Base-by-base conservation (phyloP, 208 protist species). In the Acanthamoeba sp. region DNA sequence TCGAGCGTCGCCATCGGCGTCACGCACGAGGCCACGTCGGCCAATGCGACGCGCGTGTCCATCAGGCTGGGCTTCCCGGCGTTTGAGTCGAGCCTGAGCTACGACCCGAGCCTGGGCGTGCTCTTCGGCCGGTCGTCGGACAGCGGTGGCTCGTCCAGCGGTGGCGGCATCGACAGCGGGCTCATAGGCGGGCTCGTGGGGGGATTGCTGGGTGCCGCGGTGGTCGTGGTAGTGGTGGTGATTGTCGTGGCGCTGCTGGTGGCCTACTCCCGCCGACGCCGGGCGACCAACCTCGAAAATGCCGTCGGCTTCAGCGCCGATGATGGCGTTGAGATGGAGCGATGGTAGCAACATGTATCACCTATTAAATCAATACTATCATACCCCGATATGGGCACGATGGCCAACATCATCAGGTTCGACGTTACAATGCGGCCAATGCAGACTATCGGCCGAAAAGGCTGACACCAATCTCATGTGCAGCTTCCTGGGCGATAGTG, bases 171-270 rank as follows among this genome's bases (percentile, higher is more conserved):
- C 64, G 64, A 73, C 34, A 18, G 64, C 64, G 64, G 64, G 3
- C 64, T 73, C n/a, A 73, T 73, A 6, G 64, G 64, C 64, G 64
- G 64, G 14, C 64, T 73, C 7, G 64, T 73, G 32, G 64, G 64
- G 14, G 64, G 64, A n/a, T 29, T 73, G 64, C 6, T 73, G 16
- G 64, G 64, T 5, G 64, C 64, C 14, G 64, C 64, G 9, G 64
- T 73, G 64, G 0, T 73, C 34, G 32, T 73, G 27, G 64, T 73
- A 7, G 14, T 73, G 6, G 64, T 24, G 12, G 64, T 73, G 16
- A 40, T 73, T 5, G 64, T 73, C 12, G 64, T 10, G 32, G 64
- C 16, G n/a, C 32, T 40, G n/a, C 12, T 40, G 32, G n/a, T 73
- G 10, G 4, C n/a, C 0, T 36, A 36, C 64, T 38, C 12, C 16